Evolutionary conservation across 1,284 basidiomycete species (phyloP).

Genomic region (Ceratobasidium sp.): DNA sequence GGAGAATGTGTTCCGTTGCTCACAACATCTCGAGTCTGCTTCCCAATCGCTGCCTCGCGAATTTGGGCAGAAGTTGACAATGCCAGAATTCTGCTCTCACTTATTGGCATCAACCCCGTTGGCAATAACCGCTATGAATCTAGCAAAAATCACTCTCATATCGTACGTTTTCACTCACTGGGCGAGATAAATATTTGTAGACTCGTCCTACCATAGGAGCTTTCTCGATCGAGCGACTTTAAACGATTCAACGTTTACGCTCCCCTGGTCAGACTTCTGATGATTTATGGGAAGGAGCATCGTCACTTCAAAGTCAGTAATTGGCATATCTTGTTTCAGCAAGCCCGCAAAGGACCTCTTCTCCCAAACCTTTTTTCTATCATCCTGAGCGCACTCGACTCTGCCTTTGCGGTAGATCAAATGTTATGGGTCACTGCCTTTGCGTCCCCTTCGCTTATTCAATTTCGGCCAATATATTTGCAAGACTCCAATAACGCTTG

Average conservation of each 20-base stretch:
- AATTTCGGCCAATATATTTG: not conserved
- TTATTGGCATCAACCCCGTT: not conserved
- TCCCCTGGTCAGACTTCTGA: not conserved
- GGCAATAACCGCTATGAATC: not conserved
- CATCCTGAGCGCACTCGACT: not conserved
- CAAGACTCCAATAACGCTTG: not conserved
- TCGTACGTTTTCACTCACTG: not conserved
- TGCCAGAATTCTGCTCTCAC: not conserved
- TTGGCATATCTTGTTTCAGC: not conserved
- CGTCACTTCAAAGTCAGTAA: not conserved
- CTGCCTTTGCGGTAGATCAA: constrained; percentile 1
- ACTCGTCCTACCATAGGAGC: not conserved
- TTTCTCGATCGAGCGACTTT: not conserved
- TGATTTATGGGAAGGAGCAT: not conserved
- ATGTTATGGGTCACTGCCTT: constrained; percentile 5
- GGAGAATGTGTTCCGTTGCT: not conserved
- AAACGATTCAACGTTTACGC: constrained; percentile 11
- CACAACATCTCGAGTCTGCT: not conserved
- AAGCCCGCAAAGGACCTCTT: not conserved
- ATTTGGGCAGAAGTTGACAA: constrained; percentile 1
- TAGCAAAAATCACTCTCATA: not conserved
- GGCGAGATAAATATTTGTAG: not conserved
- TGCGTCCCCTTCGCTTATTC: not conserved
- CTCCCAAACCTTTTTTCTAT: no score
- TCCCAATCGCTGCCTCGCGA: not conserved